Base-by-base conservation (phyloP, 148 eudicot genomes). In the Beta vulgaris region DNA sequence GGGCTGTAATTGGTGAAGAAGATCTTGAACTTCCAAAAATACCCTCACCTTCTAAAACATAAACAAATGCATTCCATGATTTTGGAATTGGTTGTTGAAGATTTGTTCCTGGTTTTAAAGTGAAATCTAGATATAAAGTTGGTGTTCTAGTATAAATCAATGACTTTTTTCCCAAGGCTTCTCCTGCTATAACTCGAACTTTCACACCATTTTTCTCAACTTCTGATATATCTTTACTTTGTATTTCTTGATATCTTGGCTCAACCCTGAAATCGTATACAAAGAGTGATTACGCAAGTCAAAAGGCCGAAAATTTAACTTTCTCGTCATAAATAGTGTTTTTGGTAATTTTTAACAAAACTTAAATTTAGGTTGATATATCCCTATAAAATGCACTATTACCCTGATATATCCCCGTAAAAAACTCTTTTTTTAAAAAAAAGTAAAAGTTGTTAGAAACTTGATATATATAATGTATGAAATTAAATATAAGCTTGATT, bases 41-140 rank as follows among this genome's bases (percentile, higher is more conserved):
- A n/a, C 98, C 98, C 43, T 93, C 98, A 0, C 98, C 96, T 65
- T 93, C 96, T 57, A 93, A 71, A 16, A 86, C 79, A 32, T 93
- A 93, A 0, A 91, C 87, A 58, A 93, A 91, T 14, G 92, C 84
- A 59, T 91, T 93, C 91, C 90, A 93, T 12, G 92, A 82, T 0
- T 15, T 3, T 0, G 91, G 92, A 36, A 91, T 82, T 0, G 91
- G 90, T 51, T 93, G 98, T 66, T 78, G 78, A 39, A 89, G 76
- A 39, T 73, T 78, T 14, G 92, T 67, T 28, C 91, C 91, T 11
- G 90, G 93, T 32, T 86, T 82, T 8, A 93, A 79, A 18, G 93
- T 93, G 74, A 93, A 89, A 75, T 93, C 98, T 62, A 93, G 49
- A 58, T 74, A 93, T 84, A 93, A 83, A 0, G 98, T 93, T 31